Evolutionary conservation across 495 filamentous ascomycete genomes (phyloP), one percentile per base, ranked within the genome.

Genomic region (Penicillium maclennaniae): DNA sequence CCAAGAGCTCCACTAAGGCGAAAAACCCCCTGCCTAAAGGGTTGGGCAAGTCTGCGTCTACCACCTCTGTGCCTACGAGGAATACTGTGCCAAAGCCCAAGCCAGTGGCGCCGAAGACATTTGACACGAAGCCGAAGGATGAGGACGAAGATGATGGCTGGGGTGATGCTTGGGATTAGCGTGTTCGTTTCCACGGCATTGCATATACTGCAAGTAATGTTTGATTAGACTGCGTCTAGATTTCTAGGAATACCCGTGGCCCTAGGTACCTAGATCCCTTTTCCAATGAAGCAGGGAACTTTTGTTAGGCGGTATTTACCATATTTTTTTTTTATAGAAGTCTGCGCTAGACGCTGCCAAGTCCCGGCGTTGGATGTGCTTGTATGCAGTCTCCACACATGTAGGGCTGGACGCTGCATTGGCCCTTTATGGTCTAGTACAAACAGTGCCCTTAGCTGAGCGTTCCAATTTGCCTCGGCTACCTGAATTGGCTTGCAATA

Each of bases 11-110:
- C 58, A 80, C 87, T 54, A 96, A 92, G 69, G 71, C 74, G 41
- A 79, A 81, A 50, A 88, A 85, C 48, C 74, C 83, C 3, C 53
- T 95, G 36, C 89, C 89, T 0, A 96, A 92, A 68, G 90, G 91
- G 0, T 61, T 95, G 44, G 69, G 73, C 7, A 90, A 90, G 62
- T 48, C 76, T 16, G 50, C 68, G 0, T 53, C 75, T 40, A 65
- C 65, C n/a, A 56, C 61, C 45, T 44, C 49, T 2, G 47, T 54
- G 12, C 61, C 69, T 20, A 61, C 67, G 31, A 69, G 71, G 56
- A 64, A 61, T 5, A 68, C 68, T 23, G 50, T 60, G 28, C 68
- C 71, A 49, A 77, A 80, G 48, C 61, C 73, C 1, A 67, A 72
- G 8, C 59, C 67, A 37, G 62, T 62, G 23, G 63, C 62, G 10